These are phyloP conservation scores for Pseudoperonospora humuli DNA, from an alignment of 352 stramenopile species.

Conservation along the genomic window DNA sequence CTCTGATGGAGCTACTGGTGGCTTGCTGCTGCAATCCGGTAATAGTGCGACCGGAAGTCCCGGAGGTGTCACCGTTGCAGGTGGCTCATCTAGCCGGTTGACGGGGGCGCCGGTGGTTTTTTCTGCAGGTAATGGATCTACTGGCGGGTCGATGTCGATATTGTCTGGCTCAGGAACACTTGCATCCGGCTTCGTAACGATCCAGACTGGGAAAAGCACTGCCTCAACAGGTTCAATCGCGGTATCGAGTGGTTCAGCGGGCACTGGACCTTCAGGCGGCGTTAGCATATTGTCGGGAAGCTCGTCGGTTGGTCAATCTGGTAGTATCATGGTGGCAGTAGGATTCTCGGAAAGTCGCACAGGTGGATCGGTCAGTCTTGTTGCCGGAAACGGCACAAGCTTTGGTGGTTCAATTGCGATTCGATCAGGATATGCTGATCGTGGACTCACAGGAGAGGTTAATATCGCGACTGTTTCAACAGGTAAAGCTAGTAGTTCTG, in stretches of 20 bases:
- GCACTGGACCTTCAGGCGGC: conserved; percentile 14
- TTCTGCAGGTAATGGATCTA: conserved; percentile 13
- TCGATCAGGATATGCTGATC: conserved; percentile 15
- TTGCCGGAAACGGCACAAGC: conserved; percentile 21
- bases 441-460: conserved; percentile 17
- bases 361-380: conserved; percentile 10
- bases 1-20: conserved; percentile 11
- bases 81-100: conserved; percentile 10
- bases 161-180: conserved; percentile 11
- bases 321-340: conserved; percentile 17
- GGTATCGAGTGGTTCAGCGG: conserved; percentile 13
- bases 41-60: conserved; percentile 8
- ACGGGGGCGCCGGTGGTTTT: conserved; percentile 9
- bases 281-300: conserved; percentile 14
- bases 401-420: conserved; percentile 14
- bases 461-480: conserved; percentile 14
- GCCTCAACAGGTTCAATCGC: conserved; percentile 11
- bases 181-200: conserved; percentile 7
- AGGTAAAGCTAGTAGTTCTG: conserved; percentile 14
- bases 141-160: conserved; percentile 9
- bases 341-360: conserved; percentile 10
- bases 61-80: conserved; percentile 4
- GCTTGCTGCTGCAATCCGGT: conserved; percentile 14
- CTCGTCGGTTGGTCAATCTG: conserved; percentile 13
- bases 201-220: conserved; percentile 12